phyloP scores from a whole-genome alignment of 441 rosid genomes.

The Eutrema salsugineum region DNA sequence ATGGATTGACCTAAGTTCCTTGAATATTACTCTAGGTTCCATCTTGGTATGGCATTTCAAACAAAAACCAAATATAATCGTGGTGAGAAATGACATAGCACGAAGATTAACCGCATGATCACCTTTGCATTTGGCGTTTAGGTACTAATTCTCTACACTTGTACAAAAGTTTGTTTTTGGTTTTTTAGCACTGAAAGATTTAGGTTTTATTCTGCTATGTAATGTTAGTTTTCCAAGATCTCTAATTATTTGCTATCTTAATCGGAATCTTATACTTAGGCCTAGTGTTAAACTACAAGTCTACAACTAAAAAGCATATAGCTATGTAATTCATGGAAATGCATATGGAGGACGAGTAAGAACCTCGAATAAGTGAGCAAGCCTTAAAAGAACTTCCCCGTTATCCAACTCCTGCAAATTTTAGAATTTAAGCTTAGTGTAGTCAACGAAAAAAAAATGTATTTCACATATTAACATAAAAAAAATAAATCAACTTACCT shows the following conservation, averaged over 20 bases:
- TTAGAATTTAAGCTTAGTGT: not conserved
- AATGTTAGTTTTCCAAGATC: not conserved
- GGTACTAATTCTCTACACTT: not conserved
- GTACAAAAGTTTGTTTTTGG: not conserved
- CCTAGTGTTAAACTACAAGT: not conserved
- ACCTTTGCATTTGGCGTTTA: not conserved
- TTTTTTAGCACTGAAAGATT: not conserved
- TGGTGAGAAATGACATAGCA: not conserved
- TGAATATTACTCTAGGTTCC: not conserved
- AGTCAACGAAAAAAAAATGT: not conserved
- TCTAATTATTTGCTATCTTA: not conserved
- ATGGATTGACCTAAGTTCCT: not conserved
- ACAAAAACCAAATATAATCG: not conserved
- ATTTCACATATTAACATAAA: not conserved
- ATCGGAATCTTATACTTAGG: not conserved
- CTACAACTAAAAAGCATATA: not conserved
- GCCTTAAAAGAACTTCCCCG: conserved; percentile 56
- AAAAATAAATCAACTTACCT: conserved; percentile 35
- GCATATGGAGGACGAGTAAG: conserved; percentile 6
- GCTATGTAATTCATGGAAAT: not conserved
- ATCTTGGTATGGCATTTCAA: not conserved
- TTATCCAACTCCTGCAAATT: conserved; percentile 53
- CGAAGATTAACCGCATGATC: not conserved
- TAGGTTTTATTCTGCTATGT: not conserved
- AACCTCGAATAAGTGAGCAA: conserved; percentile 77